These are phyloP conservation scores for Lactifluus volemus DNA, from an alignment of 768 basidiomycete genomes.

Conservation along the genomic window DNA sequence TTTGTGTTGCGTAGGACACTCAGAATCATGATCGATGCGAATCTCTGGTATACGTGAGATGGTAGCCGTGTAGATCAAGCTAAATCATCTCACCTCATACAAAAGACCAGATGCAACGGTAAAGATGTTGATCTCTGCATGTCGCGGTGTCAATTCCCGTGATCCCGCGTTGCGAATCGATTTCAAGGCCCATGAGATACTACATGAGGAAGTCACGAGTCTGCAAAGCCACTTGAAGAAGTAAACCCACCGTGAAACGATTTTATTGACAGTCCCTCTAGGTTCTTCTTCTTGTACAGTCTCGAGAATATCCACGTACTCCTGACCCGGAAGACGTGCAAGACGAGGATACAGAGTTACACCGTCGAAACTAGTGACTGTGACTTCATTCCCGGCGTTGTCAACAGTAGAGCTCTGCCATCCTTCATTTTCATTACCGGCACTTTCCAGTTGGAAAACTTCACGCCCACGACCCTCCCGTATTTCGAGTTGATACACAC, in stretches of 20 bases:
- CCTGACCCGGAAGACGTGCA: conserved; percentile 63
- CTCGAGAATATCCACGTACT: conserved; percentile 69
- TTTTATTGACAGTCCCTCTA: conserved; percentile 37
- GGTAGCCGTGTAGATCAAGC: not conserved
- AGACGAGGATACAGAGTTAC: conserved; percentile 82
- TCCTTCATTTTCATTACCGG: conserved; percentile 79
- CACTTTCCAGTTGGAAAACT: conserved; percentile 75
- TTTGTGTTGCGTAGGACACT: conserved; percentile 93
- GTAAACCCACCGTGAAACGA: conserved; percentile 42
- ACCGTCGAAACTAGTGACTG: conserved; percentile 85
- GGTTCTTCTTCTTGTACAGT: conserved; percentile 27
- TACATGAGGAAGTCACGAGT: conserved; percentile 16
- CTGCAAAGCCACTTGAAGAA: not conserved
- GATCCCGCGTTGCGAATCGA: conserved; percentile 14
- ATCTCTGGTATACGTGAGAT: conserved; percentile 49
- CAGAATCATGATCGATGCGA: conserved; percentile 96
- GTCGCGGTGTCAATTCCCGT: conserved; percentile 27
- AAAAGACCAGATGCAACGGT: conserved; percentile 95
- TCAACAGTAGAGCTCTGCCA: conserved; percentile 73
- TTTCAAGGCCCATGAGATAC: conserved; percentile 24
- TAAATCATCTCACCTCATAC: conserved; percentile 61
- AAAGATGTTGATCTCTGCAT: conserved; percentile 97
- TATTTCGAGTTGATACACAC: conserved; percentile 76
- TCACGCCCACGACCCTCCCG: conserved; percentile 73
- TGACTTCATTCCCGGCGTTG: conserved; percentile 63